Conservation (phyloP, 2,329 filamentous ascomycete genomes). For the Ceratocystiopsis sp. region DNA sequence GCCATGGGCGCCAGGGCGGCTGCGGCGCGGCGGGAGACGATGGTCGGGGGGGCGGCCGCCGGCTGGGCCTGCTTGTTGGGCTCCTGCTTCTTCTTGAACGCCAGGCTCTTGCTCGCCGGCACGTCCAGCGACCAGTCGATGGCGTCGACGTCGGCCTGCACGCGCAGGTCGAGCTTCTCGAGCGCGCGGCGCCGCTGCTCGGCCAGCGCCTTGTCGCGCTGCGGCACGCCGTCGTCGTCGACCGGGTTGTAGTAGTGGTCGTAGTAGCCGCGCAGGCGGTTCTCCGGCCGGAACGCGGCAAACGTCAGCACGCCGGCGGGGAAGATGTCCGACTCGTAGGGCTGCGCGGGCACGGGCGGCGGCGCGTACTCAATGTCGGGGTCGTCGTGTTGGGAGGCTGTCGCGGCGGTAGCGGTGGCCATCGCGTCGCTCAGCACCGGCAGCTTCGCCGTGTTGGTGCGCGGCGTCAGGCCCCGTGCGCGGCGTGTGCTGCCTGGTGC, state of each 20-base stretch:
- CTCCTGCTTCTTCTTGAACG: not conserved
- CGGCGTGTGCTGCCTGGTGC: slow-evolving; percentile 40
- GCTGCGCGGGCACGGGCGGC: slow-evolving; percentile 47
- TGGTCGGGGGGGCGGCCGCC: slow-evolving; percentile 19
- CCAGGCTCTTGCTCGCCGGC: slow-evolving; percentile 24
- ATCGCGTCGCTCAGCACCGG: slow-evolving; percentile 31
- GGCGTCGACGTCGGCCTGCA: slow-evolving; percentile 47
- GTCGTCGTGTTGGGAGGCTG: slow-evolving; percentile 32
- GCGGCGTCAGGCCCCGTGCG: slow-evolving; percentile 37
- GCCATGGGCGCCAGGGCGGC: slow-evolving; percentile 29
- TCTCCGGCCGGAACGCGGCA: slow-evolving; percentile 38
- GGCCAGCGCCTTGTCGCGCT: slow-evolving; percentile 42
- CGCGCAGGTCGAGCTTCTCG: slow-evolving; percentile 45
- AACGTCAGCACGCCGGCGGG: slow-evolving; percentile 39
- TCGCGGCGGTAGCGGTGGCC: slow-evolving; percentile 19
- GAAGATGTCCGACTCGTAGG: slow-evolving; percentile 54
- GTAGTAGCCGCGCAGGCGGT: slow-evolving; percentile 44
- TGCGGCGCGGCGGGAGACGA: slow-evolving; percentile 38
- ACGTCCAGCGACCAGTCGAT: slow-evolving; percentile 45
- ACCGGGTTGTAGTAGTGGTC: slow-evolving; percentile 43
- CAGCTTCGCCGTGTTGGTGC: slow-evolving; percentile 40
- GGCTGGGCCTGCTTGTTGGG: not conserved
- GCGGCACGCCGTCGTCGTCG: slow-evolving; percentile 49
- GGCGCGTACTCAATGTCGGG: slow-evolving; percentile 85
- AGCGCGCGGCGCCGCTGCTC: slow-evolving; percentile 32